phyloP scores from a whole-genome alignment of 2,329 filamentous ascomycete genomes.

The Plectosphaerella sp. region DNA sequence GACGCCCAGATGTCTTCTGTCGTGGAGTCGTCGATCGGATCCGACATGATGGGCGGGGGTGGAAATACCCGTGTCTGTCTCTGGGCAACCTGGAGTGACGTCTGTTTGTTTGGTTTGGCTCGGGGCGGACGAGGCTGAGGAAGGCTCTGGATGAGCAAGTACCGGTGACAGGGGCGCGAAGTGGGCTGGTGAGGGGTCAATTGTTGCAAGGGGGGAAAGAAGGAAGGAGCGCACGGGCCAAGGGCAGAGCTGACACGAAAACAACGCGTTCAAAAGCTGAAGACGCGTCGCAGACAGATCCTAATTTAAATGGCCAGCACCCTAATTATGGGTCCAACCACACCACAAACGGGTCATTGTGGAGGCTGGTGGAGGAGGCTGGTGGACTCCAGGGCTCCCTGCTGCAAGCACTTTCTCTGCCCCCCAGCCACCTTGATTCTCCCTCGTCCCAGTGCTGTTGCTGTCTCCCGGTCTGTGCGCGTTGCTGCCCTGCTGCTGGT shows the following conservation, averaged over 20 bases:
- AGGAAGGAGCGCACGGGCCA: conserved; percentile 1
- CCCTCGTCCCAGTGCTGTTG: neutral
- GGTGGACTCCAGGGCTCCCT: conserved; percentile 6
- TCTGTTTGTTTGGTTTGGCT: conserved; percentile 5
- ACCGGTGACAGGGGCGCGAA: neutral
- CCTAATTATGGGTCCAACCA: conserved; percentile 5
- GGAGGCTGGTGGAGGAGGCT: conserved; percentile 6
- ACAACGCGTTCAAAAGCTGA: conserved; percentile 6
- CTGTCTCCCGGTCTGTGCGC: neutral
- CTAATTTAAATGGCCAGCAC: neutral
- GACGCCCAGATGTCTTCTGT: conserved; percentile 45
- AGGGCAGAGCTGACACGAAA: conserved; percentile 5
- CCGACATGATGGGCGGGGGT: conserved; percentile 30
- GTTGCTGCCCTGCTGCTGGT: neutral
- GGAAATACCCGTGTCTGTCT: neutral
- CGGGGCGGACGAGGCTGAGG: conserved; percentile 1
- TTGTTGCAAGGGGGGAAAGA: neutral
- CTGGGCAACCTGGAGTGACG: neutral
- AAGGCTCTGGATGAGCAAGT: neutral
- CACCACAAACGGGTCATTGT: too few species aligned
- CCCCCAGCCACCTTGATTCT: too few species aligned
- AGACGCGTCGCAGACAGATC: neutral
- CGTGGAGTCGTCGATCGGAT: conserved; percentile 40
- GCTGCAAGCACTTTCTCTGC: too few species aligned
- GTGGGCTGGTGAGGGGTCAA: conserved; percentile 1